Base-by-base conservation (phyloP, 2,329 filamentous ascomycete species). In the Aspergillus sp. region DNA sequence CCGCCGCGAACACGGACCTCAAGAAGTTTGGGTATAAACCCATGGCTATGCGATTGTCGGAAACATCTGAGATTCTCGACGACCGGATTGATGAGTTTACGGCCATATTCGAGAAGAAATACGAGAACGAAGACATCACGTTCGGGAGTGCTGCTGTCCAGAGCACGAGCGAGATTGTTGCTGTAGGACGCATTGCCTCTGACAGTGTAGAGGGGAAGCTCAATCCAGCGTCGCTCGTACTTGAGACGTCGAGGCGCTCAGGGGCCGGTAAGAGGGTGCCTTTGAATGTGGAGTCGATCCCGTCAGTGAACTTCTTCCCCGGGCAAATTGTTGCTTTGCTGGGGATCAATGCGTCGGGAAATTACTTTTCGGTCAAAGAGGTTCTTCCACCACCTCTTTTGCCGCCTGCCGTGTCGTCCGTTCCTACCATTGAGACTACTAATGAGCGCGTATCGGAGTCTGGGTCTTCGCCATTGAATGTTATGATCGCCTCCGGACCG, bases 31-130 rank as follows among this genome's bases (percentile, higher is more conserved):
- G 82, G 1, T 99, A 98, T 76, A 95, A 93, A 70, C 90, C 92
- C 2, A 88, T 98, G 81, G 89, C 91, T 2, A 96, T 98, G 92
- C 96, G 96, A 69, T 82, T 95, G 6, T 93, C 91, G 5, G 93
- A 97, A 72, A 87, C 91, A 0, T 96, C 93, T 4, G 93, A 96
- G 73, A 90, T 96, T 45, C 83, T 98, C 7, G 95, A 99, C 75
- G 93, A 98, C 75, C 84, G 92, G 66, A 97, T 99, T 78, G 92
- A 98, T 67, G 91, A 93, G 62, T 96, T 97, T 68, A 82, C 86
- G 58, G 78, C 80, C n/a, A 74, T 92, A 2, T 81, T 96, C 5
- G 87, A 90, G 75, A 84, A 88, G 56, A 81, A 92, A 63, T 85
- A 96, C 73, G 80, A 84, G 14, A 79, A 96, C 6, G 90, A 95